phyloP scores from a whole-genome alignment of 768 basidiomycete genomes.

The Mycena kentingensis region DNA sequence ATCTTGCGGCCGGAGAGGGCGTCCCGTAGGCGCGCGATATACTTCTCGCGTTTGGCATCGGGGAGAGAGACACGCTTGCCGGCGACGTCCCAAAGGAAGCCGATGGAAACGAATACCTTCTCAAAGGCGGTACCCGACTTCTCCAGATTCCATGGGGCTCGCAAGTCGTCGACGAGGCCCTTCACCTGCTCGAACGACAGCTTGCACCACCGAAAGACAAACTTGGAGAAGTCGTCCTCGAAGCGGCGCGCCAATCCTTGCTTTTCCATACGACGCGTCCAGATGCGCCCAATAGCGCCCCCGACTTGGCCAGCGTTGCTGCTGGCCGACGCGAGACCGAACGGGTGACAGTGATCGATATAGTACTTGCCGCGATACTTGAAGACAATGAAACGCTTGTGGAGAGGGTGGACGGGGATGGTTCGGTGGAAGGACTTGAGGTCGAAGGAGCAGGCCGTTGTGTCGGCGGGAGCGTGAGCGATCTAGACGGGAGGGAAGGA shows the following conservation, averaged over 20 bases:
- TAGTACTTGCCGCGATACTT: conserved; percentile 8
- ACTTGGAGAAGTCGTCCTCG: conserved; percentile 17
- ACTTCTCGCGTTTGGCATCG: conserved; percentile 29
- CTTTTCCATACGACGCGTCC: background rate
- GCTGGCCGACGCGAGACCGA: conserved; percentile 16
- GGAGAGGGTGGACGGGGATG: conserved; percentile 11
- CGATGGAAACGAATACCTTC: conserved; percentile 26
- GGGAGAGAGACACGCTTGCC: conserved; percentile 27
- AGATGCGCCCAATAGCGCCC: conserved; percentile 15
- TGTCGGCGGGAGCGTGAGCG: conserved; percentile 19
- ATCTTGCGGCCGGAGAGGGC: conserved; percentile 17
- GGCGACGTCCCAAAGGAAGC: conserved; percentile 33
- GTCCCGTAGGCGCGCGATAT: conserved; percentile 13
- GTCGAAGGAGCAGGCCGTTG: conserved; percentile 23
- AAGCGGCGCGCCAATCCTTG: conserved; percentile 7
- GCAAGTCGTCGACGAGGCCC: conserved; percentile 10
- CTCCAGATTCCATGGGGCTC: conserved; percentile 27
- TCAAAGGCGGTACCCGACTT: conserved; percentile 29
- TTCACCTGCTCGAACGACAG: conserved; percentile 3
- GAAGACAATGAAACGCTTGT: conserved; percentile 22
- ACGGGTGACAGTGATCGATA: conserved; percentile 25
- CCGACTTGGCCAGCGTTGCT: conserved; percentile 24
- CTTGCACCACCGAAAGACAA: conserved; percentile 25
- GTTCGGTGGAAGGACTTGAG: conserved; percentile 23
- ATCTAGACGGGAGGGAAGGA: conserved; percentile 15